Conservation (phyloP, 768 basidiomycete species). For the Amanita subjunquillea region DNA sequence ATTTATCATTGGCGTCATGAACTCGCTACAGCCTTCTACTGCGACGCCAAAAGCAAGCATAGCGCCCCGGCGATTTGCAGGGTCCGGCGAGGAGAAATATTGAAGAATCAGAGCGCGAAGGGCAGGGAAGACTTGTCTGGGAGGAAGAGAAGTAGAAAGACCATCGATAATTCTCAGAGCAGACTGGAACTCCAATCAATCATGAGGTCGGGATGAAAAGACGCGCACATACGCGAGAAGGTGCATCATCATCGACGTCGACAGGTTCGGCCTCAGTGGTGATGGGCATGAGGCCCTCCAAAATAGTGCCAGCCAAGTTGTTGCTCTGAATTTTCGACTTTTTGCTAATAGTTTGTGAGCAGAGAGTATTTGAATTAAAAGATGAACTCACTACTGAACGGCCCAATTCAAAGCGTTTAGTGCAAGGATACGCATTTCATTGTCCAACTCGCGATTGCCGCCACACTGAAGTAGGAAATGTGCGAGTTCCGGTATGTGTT, state of each 20-base stretch:
- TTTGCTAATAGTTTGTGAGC: conserved; percentile 48
- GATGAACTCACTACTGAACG: conserved; percentile 66
- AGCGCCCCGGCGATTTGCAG: conserved; percentile 77
- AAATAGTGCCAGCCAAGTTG: conserved; percentile 73
- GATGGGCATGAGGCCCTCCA: conserved; percentile 89
- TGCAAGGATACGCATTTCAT: conserved; percentile 78
- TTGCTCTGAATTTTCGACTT: conserved; percentile 89
- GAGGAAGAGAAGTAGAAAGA: conserved; percentile 86
- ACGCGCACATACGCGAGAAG: conserved; percentile 60
- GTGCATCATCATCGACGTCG: conserved; percentile 88
- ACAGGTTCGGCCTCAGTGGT: conserved; percentile 90
- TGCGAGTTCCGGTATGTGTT: conserved; percentile 79
- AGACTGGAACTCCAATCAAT: conserved; percentile 35
- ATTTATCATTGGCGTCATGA: conserved; percentile 85
- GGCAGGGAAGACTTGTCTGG: conserved; percentile 91
- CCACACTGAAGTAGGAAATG: conserved; percentile 83
- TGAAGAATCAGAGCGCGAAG: conserved; percentile 74
- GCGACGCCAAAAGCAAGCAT: conserved; percentile 93
- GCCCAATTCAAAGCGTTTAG: conserved; percentile 96
- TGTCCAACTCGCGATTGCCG: conserved; percentile 63
- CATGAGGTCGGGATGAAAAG: not conserved
- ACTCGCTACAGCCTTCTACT: conserved; percentile 97
- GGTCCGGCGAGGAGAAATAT: conserved; percentile 76
- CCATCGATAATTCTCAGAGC: conserved; percentile 92
- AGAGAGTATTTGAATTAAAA: not conserved